Evolutionary conservation across 257 asterid species (phyloP).

Genomic region (Solanum verrucosum): DNA sequence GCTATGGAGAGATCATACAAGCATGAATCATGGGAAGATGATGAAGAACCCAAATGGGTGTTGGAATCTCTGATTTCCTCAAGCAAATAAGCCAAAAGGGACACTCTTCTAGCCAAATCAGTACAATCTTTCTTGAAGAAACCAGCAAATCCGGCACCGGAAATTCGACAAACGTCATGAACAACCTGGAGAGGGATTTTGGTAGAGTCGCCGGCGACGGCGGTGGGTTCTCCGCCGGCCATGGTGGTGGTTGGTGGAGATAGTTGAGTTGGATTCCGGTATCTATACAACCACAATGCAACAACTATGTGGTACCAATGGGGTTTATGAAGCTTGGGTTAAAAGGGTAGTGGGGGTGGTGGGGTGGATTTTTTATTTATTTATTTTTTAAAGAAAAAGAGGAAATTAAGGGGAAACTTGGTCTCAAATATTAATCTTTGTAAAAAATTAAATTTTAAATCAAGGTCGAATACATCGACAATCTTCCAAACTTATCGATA

Average conservation of each 20-base stretch:
- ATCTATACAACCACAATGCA: constrained; percentile 11
- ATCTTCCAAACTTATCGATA: background rate
- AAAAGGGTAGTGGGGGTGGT: background rate
- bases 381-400: background rate
- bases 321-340: background rate
- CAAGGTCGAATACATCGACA: background rate
- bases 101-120: constrained; percentile 66
- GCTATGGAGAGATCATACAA: constrained; percentile 47
- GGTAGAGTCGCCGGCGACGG: constrained; percentile 16
- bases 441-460: background rate
- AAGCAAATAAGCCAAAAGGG: constrained; percentile 67
- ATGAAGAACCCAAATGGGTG: constrained; percentile 22
- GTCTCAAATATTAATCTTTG: background rate
- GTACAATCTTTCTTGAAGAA: constrained; percentile 73
- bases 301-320: constrained; percentile 1
- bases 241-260: constrained; percentile 18
- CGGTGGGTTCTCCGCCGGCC: constrained; percentile 54
- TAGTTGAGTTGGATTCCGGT: background rate
- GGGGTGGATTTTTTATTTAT: background rate
- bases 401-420: background rate
- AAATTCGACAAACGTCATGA: constrained; percentile 53
- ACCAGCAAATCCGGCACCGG: constrained; percentile 61
- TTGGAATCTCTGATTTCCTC: constrained; percentile 67
- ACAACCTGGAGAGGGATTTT: constrained; percentile 40
- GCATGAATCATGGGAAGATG: constrained; percentile 19